Base-by-base conservation (phyloP, 1,284 basidiomycete genomes). In the Papiliotrema laurentii region DNA sequence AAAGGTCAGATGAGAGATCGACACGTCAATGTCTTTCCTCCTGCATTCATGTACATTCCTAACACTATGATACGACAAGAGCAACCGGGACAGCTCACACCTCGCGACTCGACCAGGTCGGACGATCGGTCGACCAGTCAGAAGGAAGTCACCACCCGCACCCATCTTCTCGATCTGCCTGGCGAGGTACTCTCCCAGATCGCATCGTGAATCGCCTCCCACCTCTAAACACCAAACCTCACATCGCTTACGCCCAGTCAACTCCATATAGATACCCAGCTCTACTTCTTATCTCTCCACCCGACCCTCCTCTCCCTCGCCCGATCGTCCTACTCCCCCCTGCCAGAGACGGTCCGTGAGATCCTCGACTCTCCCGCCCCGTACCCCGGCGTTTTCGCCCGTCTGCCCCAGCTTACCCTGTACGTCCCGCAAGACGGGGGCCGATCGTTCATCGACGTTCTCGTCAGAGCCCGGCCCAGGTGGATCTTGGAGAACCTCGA, bases 401-500 rank as follows among this genome's bases (percentile, higher is more conserved):
- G 55, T 9, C 50, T 70, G 0, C 66, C 69, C 4, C 56, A 64
- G n/a, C 52, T 69, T 10, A 44, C 43, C 14, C 55, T 62, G n/a
- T 62, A 59, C 43, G 50, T 57, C 3, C 57, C 56, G 13, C 44
- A 55, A 27, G 56, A 60, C 41, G 50, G 53, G 21, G 58, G 55
- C 0, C 42, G 47, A 3, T 28, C 66, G 24, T 69, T 69, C 50
- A 31, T 69, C 13, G 60, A 63, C 9, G 41, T 70, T 2, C 52
- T 72, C 9, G 64, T 70, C 2, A 48, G 62, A 21, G 68, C 65
- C 1, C 40, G 58, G 33, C 59, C 70, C 5, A 56, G 50, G 25
- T 73, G 69, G 69, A 62, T 73, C 3, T 35, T 72, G 22, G 71
- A 73, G 46, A 40, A 57, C 13, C 55, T 72, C 27, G 63, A 66